Conservation (phyloP, 1,139 yeast genomes). For the Yamadazyma taylorii region DNA sequence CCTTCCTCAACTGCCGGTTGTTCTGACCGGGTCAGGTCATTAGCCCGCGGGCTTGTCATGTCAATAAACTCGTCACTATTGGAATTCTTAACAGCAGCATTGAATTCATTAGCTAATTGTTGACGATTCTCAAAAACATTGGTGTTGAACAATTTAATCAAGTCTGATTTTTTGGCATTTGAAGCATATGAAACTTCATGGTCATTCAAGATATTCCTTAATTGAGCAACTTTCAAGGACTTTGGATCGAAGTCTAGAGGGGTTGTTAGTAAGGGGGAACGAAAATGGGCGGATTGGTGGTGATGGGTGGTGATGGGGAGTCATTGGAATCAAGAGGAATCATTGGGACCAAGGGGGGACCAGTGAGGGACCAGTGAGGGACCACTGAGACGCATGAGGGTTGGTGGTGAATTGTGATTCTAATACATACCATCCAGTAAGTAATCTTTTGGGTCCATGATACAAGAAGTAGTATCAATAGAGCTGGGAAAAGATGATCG, state of each 20-base stretch:
- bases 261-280: slow-evolving; percentile 6
- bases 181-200: slow-evolving; percentile 59
- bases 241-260: slow-evolving; percentile 58
- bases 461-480: not conserved
- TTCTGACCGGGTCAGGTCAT: no score
- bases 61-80: slow-evolving; percentile 27
- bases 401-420: no score
- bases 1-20: no score
- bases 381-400: no score
- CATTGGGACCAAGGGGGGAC: no score
- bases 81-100: slow-evolving; percentile 17
- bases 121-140: slow-evolving; percentile 45
- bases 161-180: slow-evolving; percentile 61
- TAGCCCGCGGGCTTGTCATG: no score
- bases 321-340: no score
- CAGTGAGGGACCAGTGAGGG: no score
- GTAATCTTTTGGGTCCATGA: slow-evolving; percentile 24
- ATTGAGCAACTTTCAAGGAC: slow-evolving; percentile 58
- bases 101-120: slow-evolving; percentile 24
- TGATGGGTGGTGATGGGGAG: no score
- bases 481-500: not conserved
- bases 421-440: slow-evolving; percentile 24
- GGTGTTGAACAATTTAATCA: slow-evolving; percentile 52
- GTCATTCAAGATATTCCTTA: slow-evolving; percentile 60
- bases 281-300: no score